Evolutionary conservation across 176 grass and related monocot genomes (phyloP).

Genomic region (Tuctoria greenei): DNA sequence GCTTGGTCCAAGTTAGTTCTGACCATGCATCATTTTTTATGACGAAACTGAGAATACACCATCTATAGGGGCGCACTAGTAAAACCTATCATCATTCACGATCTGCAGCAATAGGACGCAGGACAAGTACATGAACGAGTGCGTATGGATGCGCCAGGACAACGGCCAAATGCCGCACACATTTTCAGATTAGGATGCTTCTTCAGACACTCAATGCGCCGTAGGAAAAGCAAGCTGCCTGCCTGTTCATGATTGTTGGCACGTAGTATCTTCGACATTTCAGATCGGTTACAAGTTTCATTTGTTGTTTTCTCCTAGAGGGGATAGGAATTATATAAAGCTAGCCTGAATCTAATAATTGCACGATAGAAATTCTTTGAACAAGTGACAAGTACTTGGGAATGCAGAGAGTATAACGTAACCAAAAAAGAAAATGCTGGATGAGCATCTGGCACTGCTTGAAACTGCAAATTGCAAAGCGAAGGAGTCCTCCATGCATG

Average conservation of each 20-base stretch:
- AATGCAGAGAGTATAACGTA: too few relatives aligned
- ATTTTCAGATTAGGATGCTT: conserved; percentile 35
- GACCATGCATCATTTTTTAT: conserved; percentile 12
- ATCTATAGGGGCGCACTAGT: conserved; percentile 24
- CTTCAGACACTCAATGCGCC: conserved; percentile 15
- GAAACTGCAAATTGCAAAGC: too few relatives aligned
- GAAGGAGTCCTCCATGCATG: too few relatives aligned
- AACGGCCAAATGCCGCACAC: conserved; percentile 41
- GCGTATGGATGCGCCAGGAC: conserved; percentile 31
- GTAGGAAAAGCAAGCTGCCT: conserved; percentile 25
- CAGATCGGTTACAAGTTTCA: background rate
- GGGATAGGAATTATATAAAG: background rate
- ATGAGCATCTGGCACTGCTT: too few relatives aligned
- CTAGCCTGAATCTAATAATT: background rate
- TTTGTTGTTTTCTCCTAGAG: background rate
- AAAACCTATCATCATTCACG: conserved; percentile 35
- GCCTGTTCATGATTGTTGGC: conserved; percentile 25
- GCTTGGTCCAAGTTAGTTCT: conserved; percentile 19
- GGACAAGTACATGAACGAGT: conserved; percentile 15
- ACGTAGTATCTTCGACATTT: background rate
- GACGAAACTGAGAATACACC: background rate
- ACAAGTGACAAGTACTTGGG: too few relatives aligned
- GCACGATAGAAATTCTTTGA: background rate
- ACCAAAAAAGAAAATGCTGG: too few relatives aligned
- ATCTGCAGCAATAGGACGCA: conserved; percentile 20